phyloP scores from a whole-genome alignment of 2,329 filamentous ascomycete species.

The Epichloe sp. region DNA sequence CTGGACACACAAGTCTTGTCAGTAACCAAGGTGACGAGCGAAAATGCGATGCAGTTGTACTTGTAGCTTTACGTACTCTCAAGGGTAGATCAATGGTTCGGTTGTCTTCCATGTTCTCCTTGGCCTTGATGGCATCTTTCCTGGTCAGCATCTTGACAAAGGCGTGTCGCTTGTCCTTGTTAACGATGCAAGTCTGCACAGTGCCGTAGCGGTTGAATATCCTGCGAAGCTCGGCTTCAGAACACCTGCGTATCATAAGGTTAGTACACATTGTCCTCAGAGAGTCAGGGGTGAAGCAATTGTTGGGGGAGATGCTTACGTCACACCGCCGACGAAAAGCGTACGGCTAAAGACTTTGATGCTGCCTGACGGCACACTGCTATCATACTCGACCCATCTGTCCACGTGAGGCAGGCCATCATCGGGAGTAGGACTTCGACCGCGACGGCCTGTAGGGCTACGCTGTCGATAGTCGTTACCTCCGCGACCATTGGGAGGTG shows the following conservation, averaged over 20 bases:
- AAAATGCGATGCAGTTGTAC: neutral
- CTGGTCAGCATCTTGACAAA: slow-evolving; percentile 98
- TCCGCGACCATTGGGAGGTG: slow-evolving; percentile 30
- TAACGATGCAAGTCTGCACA: slow-evolving; percentile 96
- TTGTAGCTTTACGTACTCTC: slow-evolving; percentile 39
- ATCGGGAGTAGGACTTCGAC: slow-evolving; percentile 46
- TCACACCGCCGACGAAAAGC: slow-evolving; percentile 91
- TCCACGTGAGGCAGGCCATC: slow-evolving; percentile 20
- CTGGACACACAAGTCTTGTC: slow-evolving; percentile 26
- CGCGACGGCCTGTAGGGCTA: slow-evolving; percentile 60
- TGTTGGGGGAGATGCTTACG: slow-evolving; percentile 39
- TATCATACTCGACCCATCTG: slow-evolving; percentile 75
- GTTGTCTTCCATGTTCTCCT: slow-evolving; percentile 74
- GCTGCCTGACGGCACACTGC: slow-evolving; percentile 54
- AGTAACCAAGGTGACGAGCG: neutral
- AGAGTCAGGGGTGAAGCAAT: no score
- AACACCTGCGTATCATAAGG: slow-evolving; percentile 34
- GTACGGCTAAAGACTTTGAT: slow-evolving; percentile 95
- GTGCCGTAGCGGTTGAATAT: slow-evolving; percentile 73
- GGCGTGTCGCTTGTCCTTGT: slow-evolving; percentile 93
- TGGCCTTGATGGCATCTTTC: slow-evolving; percentile 69
- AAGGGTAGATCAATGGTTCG: slow-evolving; percentile 61
- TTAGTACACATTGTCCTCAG: neutral
- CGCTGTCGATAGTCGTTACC: slow-evolving; percentile 73
- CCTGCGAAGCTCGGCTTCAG: slow-evolving; percentile 67